Percentiles rank a stretch among this genome's conserved stretches.
These are phyloP conservation scores for Gardenia jasminoides DNA, from an alignment of 257 asterid species.

Conservation along the genomic window DNA sequence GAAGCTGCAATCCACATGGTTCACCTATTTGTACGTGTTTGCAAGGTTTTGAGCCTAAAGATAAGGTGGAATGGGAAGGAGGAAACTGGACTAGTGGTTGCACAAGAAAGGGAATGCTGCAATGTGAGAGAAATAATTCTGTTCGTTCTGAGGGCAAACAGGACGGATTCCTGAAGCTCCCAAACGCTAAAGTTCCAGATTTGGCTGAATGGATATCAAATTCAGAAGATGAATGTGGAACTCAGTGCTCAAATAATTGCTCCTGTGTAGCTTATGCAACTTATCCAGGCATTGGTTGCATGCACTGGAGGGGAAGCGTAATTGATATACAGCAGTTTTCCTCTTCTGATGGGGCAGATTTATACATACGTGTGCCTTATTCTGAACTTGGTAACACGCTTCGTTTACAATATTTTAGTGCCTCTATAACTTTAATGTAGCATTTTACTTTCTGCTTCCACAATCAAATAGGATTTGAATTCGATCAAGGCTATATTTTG, in stretches of 20 bases:
- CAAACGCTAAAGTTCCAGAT: conserved; percentile 38
- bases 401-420: too few relatives aligned
- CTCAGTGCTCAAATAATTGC: conserved; percentile 30
- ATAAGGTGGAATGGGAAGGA: conserved; percentile 42
- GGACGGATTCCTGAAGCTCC: conserved; percentile 50
- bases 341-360: conserved; percentile 29
- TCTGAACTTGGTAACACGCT: conserved; percentile 41
- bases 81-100: conserved; percentile 65
- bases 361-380: conserved; percentile 45
- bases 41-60: conserved; percentile 44
- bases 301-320: conserved; percentile 28
- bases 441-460: too few relatives aligned
- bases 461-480: too few relatives aligned
- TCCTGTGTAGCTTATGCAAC: conserved; percentile 28
- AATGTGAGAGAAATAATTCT: conserved; percentile 30
- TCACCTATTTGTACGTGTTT: conserved; percentile 54
- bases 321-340: conserved; percentile 38
- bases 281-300: conserved; percentile 22
- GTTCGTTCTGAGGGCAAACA: conserved; percentile 5
- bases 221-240: conserved; percentile 31
- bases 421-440: too few relatives aligned
- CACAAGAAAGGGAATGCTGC: conserved; percentile 33
- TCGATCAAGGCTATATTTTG: too few relatives aligned
- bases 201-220: conserved; percentile 24
- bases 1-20: conserved; percentile 38